Conservation (phyloP, 768 basidiomycete species). For the Pilatotrama ljubarskyi region DNA sequence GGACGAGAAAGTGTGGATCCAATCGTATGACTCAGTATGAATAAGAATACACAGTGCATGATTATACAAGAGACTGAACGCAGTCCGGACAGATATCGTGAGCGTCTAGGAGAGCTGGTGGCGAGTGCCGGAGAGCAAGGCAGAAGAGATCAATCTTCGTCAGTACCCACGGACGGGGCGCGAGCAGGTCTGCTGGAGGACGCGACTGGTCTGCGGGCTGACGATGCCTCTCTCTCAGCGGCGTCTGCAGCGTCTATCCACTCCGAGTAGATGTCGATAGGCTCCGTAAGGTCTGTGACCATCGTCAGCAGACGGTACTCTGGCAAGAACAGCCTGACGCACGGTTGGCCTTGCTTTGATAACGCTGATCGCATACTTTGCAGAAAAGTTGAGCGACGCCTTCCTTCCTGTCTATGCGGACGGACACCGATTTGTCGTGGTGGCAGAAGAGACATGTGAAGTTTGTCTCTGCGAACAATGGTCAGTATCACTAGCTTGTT, state of each 20-base stretch:
- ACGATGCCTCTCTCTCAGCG: slow-evolving; percentile 64
- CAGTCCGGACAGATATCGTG: neutral
- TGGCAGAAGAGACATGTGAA: slow-evolving; percentile 90
- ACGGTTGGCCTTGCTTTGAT: slow-evolving; percentile 88
- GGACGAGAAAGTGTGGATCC: neutral
- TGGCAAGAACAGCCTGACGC: slow-evolving; percentile 28
- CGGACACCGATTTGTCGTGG: slow-evolving; percentile 86
- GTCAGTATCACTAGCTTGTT: neutral
- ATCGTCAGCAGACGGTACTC: slow-evolving; percentile 10
- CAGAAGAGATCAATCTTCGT: slow-evolving; percentile 45
- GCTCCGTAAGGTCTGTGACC: slow-evolving; percentile 74
- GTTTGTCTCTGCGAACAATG: slow-evolving; percentile 56
- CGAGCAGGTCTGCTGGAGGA: slow-evolving; percentile 52
- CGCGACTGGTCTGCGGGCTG: slow-evolving; percentile 51
- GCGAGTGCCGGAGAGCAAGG: neutral
- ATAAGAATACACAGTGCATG: slow-evolving; percentile 14
- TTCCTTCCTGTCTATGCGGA: slow-evolving; percentile 83
- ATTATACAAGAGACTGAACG: slow-evolving; percentile 10
- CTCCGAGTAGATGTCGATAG: slow-evolving; percentile 88
- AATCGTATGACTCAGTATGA: neutral
- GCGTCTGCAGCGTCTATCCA: slow-evolving; percentile 91
- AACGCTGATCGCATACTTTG: slow-evolving; percentile 83
- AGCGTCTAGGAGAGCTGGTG: neutral
- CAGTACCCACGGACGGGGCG: slow-evolving; percentile 42
- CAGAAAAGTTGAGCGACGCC: slow-evolving; percentile 79